A percentile compares a stretch with the other conserved stretches of the same genome.
Evolutionary conservation across 2,329 filamentous ascomycete genomes (phyloP).

Genomic region (Phyllosticta citrichinensis): DNA sequence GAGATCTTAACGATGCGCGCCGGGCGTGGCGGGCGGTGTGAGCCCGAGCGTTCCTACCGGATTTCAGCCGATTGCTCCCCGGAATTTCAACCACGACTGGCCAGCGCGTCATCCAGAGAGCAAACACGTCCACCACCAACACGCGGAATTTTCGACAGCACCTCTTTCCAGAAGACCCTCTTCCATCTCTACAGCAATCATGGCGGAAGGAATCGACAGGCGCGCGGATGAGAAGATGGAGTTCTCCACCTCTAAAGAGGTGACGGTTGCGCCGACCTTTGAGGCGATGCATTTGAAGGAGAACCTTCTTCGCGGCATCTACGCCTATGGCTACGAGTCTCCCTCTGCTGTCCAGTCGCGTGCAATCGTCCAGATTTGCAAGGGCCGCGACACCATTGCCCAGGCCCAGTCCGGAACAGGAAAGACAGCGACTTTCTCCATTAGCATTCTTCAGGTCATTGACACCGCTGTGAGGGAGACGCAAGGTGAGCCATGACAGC

Average conservation of each 20-base stretch:
- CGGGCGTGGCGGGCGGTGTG: not conserved
- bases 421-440: conserved; percentile 94
- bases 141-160: not conserved
- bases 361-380: conserved; percentile 97
- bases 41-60: not conserved
- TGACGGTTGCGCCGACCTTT: conserved; percentile 77
- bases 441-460: conserved; percentile 92
- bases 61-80: not conserved
- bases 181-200: conserved; percentile 37
- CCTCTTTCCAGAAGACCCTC: not conserved
- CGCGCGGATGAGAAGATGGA: conserved; percentile 95
- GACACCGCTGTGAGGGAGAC: conserved; percentile 87
- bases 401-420: conserved; percentile 95
- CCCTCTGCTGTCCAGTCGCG: conserved; percentile 96
- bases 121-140: conserved; percentile 1
- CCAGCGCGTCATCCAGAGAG: conserved; percentile 2
- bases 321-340: conserved; percentile 97
- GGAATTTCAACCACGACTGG: conserved; percentile 5
- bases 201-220: conserved; percentile 90
- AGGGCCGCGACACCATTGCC: conserved; percentile 95
- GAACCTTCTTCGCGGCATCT: conserved; percentile 91
- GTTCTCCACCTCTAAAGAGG: conserved; percentile 96
- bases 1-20: not conserved
- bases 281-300: conserved; percentile 84
- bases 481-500: conserved; percentile 43